Base-by-base conservation (phyloP, 2,329 filamentous ascomycete genomes). In the Lecanicillium sp. region DNA sequence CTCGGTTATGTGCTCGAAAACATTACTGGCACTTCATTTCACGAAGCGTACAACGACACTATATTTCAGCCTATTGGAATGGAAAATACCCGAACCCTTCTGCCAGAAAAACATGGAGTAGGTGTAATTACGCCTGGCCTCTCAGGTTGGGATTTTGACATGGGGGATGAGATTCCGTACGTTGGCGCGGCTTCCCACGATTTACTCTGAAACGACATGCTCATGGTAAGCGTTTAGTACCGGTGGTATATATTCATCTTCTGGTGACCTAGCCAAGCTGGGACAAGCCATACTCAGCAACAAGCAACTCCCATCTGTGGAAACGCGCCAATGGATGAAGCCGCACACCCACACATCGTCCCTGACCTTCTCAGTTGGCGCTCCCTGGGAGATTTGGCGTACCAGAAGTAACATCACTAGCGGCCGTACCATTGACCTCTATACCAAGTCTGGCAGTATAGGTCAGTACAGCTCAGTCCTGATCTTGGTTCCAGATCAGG, bases 301-400 rank as follows among this genome's bases (percentile, higher is more conserved):
- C 19, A 60, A 59, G 0, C 50, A 66, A 8, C 54, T 66, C 6
- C 44, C 58, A 0, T 47, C 53, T 0, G 49, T 55, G 7, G 44
- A 48, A 17, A 66, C 62, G 0, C 52, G 55, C 18, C 40, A 37
- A 15, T 47, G 46, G 44, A 46, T 47, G 44, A 47, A 47, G 34
- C 46, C 46, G 9, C 30, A 35, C 11, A 30, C 42, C 6, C 33
- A 41, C 37, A 46, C 44, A 17, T 29, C 44, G 4, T 42, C 42
- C 5, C 30, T 32, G 18, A 28, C 29, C 13, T 14, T 33, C 13
- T 60, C 58, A 3, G 44, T 63, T n/a, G 60, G 60, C 15, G 56
- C 51, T 3, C 57, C 55, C 3, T 60, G 57, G 58, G 57, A 60
- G 36, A 59, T 60, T 36, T 39, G 50, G 8, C 55, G 58, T 20